Evolutionary conservation across 306 rosid species (phyloP).

Genomic region (Quercus alba): DNA sequence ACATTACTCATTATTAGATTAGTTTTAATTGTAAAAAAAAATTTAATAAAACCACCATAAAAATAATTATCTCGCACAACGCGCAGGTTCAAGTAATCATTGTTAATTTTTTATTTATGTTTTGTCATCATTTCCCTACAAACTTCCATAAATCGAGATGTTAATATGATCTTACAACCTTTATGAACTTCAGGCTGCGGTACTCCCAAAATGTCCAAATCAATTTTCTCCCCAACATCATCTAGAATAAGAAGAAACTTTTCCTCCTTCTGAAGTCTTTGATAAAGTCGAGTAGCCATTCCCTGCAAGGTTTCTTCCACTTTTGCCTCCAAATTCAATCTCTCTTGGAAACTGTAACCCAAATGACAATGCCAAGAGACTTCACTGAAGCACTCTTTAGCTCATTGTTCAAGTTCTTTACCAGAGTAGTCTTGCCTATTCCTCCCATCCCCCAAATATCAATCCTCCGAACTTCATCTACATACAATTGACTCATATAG

Average conservation of each 20-base stretch:
- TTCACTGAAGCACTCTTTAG: background rate
- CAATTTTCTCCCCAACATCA: slow-evolving; percentile 17
- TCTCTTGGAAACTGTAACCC: slow-evolving; percentile 15
- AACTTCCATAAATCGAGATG: slow-evolving; percentile 2
- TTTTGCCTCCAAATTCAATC: slow-evolving; percentile 10
- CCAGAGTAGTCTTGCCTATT: slow-evolving; percentile 19
- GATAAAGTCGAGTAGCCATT: background rate
- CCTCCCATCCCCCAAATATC: slow-evolving; percentile 27
- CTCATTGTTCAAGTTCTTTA: slow-evolving; percentile 21
- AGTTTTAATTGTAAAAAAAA: no score
- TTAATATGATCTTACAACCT: slow-evolving; percentile 20
- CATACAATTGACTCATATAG: background rate
- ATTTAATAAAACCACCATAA: no score
- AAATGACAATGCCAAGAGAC: slow-evolving; percentile 15
- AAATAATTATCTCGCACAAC: no score
- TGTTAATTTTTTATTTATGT: no score
- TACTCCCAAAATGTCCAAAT: slow-evolving; percentile 6
- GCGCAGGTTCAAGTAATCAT: no score
- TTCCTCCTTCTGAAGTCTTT: background rate
- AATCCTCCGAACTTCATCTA: background rate
- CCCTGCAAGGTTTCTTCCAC: slow-evolving; percentile 14
- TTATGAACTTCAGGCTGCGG: slow-evolving; percentile 13
- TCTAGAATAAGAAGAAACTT: slow-evolving; percentile 13
- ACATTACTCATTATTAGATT: no score
- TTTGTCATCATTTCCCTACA: slow-evolving; percentile 15